These are phyloP conservation scores for Eutrema yunnanense DNA, from an alignment of 345 rosid genomes.

Conservation along the genomic window DNA sequence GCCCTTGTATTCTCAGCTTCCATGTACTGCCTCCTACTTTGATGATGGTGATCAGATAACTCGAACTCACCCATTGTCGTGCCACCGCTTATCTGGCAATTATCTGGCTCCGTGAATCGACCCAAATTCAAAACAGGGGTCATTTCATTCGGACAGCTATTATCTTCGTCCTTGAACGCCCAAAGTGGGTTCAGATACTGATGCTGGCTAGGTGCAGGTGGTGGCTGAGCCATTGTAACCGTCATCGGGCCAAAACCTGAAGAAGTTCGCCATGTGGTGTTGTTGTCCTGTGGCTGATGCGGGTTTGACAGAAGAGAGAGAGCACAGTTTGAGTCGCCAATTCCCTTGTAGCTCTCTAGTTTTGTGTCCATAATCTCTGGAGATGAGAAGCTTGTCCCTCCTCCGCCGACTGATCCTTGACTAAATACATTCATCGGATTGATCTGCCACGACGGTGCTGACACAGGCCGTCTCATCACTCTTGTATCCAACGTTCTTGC, in stretches of 20 bases:
- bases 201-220: slow-evolving; percentile 36
- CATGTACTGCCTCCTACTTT: slow-evolving; percentile 48
- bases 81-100: slow-evolving; percentile 23
- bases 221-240: slow-evolving; percentile 46
- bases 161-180: slow-evolving; percentile 48
- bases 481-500: slow-evolving; percentile 41
- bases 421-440: slow-evolving; percentile 40
- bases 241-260: slow-evolving; percentile 34
- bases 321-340: slow-evolving; percentile 78
- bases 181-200: slow-evolving; percentile 48
- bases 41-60: slow-evolving; percentile 38
- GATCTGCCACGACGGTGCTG: slow-evolving; percentile 27
- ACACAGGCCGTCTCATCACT: slow-evolving; percentile 53
- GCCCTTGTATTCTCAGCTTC: slow-evolving; percentile 52
- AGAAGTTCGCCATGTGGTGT: slow-evolving; percentile 32
- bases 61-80: slow-evolving; percentile 45
- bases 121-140: slow-evolving; percentile 48
- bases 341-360: slow-evolving; percentile 66
- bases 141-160: slow-evolving; percentile 32
- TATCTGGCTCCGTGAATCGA: slow-evolving; percentile 41
- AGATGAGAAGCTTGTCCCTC: slow-evolving; percentile 46
- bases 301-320: slow-evolving; percentile 99
- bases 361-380: slow-evolving; percentile 38
- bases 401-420: slow-evolving; percentile 41
- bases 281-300: slow-evolving; percentile 47